Percentiles rank a stretch among this genome's conserved stretches.
These are phyloP conservation scores for Grosmannia serpens DNA, from an alignment of 2,329 filamentous ascomycete genomes.

Conservation along the genomic window DNA sequence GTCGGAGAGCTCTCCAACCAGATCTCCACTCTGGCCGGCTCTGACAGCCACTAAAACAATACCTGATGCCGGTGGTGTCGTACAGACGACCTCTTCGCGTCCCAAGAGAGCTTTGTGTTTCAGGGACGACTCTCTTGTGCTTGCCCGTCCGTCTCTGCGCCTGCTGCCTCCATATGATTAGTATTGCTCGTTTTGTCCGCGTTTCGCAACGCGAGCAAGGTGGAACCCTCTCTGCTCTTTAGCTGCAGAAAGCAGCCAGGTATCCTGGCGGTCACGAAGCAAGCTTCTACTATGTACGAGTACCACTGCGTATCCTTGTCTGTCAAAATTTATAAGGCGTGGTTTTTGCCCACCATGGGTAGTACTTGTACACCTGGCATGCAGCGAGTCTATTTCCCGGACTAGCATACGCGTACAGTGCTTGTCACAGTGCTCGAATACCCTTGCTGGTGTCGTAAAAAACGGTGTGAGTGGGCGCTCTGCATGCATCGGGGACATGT, in stretches of 20 bases:
- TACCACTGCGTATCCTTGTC: not conserved
- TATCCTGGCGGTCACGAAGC: not conserved
- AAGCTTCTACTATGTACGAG: not conserved
- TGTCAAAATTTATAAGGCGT: not conserved
- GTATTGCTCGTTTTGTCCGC: not conserved
- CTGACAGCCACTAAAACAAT: not conserved
- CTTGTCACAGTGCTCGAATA: not conserved
- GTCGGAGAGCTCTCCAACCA: not conserved
- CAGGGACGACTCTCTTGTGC: not conserved
- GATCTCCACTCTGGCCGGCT: not conserved
- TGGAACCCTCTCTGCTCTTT: not conserved
- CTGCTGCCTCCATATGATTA: not conserved
- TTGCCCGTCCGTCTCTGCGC: not conserved
- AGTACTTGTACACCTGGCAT: not conserved
- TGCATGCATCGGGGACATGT: constrained; percentile 1
- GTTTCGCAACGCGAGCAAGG: not conserved
- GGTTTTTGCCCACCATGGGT: not conserved
- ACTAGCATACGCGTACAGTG: not conserved
- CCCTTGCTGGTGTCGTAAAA: not conserved
- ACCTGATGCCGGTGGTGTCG: not conserved
- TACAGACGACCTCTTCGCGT: not conserved
- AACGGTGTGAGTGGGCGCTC: not conserved
- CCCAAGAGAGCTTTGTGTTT: not conserved
- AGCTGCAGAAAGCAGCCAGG: not conserved
- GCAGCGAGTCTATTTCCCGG: not conserved